These are phyloP conservation scores for Phytophthora podocarpi DNA, from an alignment of 352 stramenopile genomes.

Conservation along the genomic window DNA sequence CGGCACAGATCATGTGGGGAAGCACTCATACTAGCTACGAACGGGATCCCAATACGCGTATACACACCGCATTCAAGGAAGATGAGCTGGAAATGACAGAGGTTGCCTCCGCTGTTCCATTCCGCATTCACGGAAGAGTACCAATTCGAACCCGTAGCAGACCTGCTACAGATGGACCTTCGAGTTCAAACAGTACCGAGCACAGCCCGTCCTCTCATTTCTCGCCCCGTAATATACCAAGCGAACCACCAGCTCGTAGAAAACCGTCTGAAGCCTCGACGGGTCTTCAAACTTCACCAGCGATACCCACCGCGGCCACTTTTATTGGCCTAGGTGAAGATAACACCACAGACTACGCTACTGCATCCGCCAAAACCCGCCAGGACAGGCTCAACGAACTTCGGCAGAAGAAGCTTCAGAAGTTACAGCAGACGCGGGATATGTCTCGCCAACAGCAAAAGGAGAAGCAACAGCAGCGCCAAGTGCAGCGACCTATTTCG, in stretches of 20 bases:
- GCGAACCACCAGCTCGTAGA: background rate
- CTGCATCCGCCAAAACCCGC: background rate
- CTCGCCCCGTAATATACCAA: background rate
- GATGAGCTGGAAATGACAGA: background rate
- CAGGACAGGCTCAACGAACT: slow-evolving; percentile 51
- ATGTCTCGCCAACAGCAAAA: slow-evolving; percentile 41
- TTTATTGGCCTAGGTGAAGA: slow-evolving; percentile 23
- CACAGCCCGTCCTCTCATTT: background rate
- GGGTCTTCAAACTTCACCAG: background rate
- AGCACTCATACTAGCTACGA: slow-evolving; percentile 24
- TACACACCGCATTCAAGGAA: background rate
- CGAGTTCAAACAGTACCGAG: background rate
- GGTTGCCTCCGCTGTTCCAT: background rate
- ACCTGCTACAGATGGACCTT: slow-evolving; percentile 3
- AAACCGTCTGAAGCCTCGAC: background rate
- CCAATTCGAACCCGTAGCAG: slow-evolving; percentile 36
- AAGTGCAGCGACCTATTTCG: slow-evolving; percentile 15
- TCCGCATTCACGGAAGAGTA: slow-evolving; percentile 39
- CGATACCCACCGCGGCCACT: slow-evolving; percentile 7
- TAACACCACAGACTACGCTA: background rate
- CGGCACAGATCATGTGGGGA: slow-evolving; percentile 13
- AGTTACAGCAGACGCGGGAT: slow-evolving; percentile 58
- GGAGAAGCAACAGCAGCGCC: slow-evolving; percentile 18
- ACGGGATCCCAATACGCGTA: background rate
- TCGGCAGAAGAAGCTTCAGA: slow-evolving; percentile 64